Base-by-base conservation (phyloP, 1,284 basidiomycete genomes). In the Trichosporon inkin region DNA sequence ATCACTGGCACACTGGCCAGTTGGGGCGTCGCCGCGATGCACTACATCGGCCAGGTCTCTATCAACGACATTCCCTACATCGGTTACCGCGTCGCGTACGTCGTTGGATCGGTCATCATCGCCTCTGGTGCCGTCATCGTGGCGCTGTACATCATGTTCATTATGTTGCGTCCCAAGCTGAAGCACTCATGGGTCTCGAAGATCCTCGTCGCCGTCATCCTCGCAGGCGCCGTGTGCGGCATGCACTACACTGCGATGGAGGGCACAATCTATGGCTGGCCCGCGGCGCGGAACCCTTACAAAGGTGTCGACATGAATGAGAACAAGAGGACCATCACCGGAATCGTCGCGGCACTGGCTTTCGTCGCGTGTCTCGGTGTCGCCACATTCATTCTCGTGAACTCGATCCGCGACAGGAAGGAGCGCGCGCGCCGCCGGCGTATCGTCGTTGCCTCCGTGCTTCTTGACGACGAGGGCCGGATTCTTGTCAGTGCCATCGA, bases 91-190 rank as follows among this genome's bases (percentile, higher is more conserved):
- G 69, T 74, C 14, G 70, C 66, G 20, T 76, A 73, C 49, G 74
- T 81, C 24, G 67, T 81, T 28, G 73, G 75, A 3, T 79, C 78
- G 4, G 74, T 81, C 54, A 61, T 81, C 54, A 80, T 81, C 53
- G 79, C 80, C 24, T 78, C 73, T 53, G 68, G 70, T 13, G 78
- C 79, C 11, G 78, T 80, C 19, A 68, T 76, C 55, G 68, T 76
- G 34, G 80, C 75, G 4, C 75, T 81, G 1, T 81, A 79, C 66
- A 78, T 80, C 68, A 77, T 81, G 72, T 81, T 81, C 67, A 75
- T 81, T 70, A 77, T 80, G 67, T 73, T 81, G 40, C 74, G 79
- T 20, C 80, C 79, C 2, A 80, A 80, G 63, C 73, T 81, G 60
- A 73, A 79, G 65, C 80, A 81, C 61, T 76, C 72, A 7, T 78